Percentiles rank a stretch among this genome's conserved stretches.
Evolutionary conservation across 805 yeast genomes (phyloP).

Genomic region (Kodamaea restingae): DNA sequence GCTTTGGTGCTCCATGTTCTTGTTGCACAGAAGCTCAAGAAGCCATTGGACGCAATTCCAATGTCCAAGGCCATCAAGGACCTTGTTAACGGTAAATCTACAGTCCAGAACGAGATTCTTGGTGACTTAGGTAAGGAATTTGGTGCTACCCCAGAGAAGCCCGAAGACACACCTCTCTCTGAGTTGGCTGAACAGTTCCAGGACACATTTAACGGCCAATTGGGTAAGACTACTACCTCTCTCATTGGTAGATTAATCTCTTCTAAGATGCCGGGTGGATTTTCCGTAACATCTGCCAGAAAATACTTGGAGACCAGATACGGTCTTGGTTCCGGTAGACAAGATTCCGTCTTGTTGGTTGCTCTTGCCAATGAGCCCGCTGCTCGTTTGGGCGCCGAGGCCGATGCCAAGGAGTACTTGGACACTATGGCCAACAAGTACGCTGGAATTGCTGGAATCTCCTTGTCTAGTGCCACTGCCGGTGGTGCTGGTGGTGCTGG

Average conservation of each 20-base stretch:
- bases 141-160: conserved; percentile 97
- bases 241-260: conserved; percentile 88
- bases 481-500: conserved; percentile 51
- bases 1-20: conserved; percentile 75
- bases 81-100: conserved; percentile 96
- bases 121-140: conserved; percentile 99
- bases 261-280: conserved; percentile 99
- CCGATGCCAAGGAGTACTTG: conserved; percentile 85
- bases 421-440: conserved; percentile 80
- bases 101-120: conserved; percentile 95
- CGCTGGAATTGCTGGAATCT: conserved; percentile 77
- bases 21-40: conserved; percentile 95
- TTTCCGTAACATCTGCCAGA: conserved; percentile 86
- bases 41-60: conserved; percentile 79
- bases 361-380: conserved; percentile 92
- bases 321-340: conserved; percentile 93
- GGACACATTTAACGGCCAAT: conserved; percentile 79
- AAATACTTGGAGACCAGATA: conserved; percentile 86
- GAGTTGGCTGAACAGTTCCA: conserved; percentile 96
- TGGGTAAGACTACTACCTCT: conserved; percentile 92
- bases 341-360: conserved; percentile 78
- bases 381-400: conserved; percentile 77
- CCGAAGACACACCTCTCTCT: conserved; percentile 94
- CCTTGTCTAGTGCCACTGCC: conserved; percentile 64
- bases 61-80: conserved; percentile 93